Conservation (phyloP, 2,329 filamentous ascomycete species). For the Mycosphaerella sp. region DNA sequence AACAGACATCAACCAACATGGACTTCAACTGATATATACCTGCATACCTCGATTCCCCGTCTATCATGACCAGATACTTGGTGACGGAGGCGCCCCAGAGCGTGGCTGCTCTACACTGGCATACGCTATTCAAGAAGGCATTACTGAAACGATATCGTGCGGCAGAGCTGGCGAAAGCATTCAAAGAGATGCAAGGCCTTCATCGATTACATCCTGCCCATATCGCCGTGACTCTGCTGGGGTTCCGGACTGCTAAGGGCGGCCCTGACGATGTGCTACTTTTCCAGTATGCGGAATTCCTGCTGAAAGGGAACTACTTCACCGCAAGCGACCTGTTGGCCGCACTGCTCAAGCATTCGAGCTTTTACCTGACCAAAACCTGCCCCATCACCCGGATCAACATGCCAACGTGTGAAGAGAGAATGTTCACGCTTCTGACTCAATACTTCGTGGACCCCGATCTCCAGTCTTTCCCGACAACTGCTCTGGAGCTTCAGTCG, state of each 20-base stretch:
- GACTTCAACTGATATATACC: too few species aligned
- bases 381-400: slow-evolving; percentile 12
- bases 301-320: slow-evolving; percentile 24
- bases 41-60: not conserved
- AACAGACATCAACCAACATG: not conserved
- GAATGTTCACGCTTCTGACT: slow-evolving; percentile 29
- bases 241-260: slow-evolving; percentile 20
- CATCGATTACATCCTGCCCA: slow-evolving; percentile 10
- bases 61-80: slow-evolving; percentile 17
- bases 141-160: slow-evolving; percentile 14
- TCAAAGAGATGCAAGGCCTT: slow-evolving; percentile 18
- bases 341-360: slow-evolving; percentile 28
- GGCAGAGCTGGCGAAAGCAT: slow-evolving; percentile 10
- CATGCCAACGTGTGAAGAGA: slow-evolving; percentile 31
- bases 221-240: slow-evolving; percentile 24
- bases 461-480: slow-evolving; percentile 20
- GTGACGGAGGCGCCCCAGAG: slow-evolving; percentile 11
- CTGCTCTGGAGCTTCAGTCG: slow-evolving; percentile 16
- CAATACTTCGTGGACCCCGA: slow-evolving; percentile 23
- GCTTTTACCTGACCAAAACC: slow-evolving; percentile 9
- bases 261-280: slow-evolving; percentile 29
- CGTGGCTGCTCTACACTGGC: slow-evolving; percentile 18
- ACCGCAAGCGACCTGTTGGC: slow-evolving; percentile 27
- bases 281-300: slow-evolving; percentile 25
- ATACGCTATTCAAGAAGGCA: slow-evolving; percentile 19